Percentiles rank a stretch among this genome's conserved stretches.
These are phyloP conservation scores for Psilocybe azurescens DNA, from an alignment of 768 basidiomycete species.

Conservation along the genomic window DNA sequence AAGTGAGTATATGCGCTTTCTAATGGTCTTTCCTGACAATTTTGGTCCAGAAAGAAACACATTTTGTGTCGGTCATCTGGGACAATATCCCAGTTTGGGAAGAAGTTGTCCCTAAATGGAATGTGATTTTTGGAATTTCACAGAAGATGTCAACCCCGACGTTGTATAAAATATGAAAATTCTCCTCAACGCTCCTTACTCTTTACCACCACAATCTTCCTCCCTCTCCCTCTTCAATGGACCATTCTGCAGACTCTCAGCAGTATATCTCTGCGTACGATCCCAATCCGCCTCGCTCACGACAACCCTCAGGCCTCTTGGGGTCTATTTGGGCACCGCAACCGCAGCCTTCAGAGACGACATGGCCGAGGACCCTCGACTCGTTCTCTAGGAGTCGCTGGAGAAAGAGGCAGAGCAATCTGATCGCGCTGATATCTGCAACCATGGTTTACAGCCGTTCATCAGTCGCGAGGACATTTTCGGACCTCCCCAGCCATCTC, in stretches of 20 bases:
- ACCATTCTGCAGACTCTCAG: slow-evolving; percentile 37
- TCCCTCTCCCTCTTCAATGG: slow-evolving; percentile 30
- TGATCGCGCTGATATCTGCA: slow-evolving; percentile 29
- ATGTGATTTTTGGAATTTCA: slow-evolving; percentile 34
- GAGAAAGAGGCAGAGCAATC: slow-evolving; percentile 42
- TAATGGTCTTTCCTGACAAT: neutral
- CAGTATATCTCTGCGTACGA: slow-evolving; percentile 44
- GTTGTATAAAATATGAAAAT: slow-evolving; percentile 40
- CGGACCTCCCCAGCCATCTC: slow-evolving; percentile 44
- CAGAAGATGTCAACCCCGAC: slow-evolving; percentile 37
- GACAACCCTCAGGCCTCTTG: slow-evolving; percentile 45
- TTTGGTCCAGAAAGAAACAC: slow-evolving; percentile 36
- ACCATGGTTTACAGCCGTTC: slow-evolving; percentile 31
- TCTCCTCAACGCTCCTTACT: slow-evolving; percentile 40
- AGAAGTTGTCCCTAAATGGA: slow-evolving; percentile 37
- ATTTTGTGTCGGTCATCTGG: slow-evolving; percentile 13
- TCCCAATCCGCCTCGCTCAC: slow-evolving; percentile 45
- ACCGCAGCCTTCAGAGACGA: slow-evolving; percentile 66
- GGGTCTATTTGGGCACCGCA: slow-evolving; percentile 87
- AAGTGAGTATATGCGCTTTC: slow-evolving; percentile 25
- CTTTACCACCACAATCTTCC: slow-evolving; percentile 46
- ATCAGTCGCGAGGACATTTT: slow-evolving; percentile 69
- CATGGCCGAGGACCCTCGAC: slow-evolving; percentile 74
- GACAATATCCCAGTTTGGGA: slow-evolving; percentile 36
- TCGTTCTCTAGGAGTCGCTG: slow-evolving; percentile 60